Conservation (phyloP, 495 filamentous ascomycete genomes). For the Chlorociboria aeruginascens region DNA sequence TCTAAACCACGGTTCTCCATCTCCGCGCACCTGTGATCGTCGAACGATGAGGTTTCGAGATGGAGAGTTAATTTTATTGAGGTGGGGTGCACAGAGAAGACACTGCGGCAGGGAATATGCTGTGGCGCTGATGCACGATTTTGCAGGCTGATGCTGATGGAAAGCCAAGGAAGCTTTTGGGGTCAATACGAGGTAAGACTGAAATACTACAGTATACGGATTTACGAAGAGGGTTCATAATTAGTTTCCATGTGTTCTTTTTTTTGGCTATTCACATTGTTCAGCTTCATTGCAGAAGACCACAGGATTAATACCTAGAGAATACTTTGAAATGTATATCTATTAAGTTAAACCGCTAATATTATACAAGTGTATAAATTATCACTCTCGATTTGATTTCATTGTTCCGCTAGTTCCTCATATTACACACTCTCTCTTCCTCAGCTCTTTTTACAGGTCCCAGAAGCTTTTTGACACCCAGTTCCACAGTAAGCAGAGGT, state of each 20-base stretch:
- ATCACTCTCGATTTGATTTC: no score
- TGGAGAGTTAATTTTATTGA: neutral
- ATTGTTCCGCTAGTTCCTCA: no score
- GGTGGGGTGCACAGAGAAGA: neutral
- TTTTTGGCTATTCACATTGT: no score
- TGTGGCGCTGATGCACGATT: neutral
- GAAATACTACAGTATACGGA: neutral
- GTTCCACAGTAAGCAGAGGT: conserved; percentile 4
- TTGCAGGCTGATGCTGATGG: neutral
- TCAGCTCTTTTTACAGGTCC: neutral
- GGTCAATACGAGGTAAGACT: neutral
- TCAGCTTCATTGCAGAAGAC: no score
- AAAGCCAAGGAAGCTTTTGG: no score
- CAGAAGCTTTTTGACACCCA: conserved; percentile 9
- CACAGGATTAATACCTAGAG: no score
- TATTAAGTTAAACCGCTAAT: no score
- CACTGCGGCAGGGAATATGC: neutral
- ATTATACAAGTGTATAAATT: no score
- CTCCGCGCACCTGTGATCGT: conserved; percentile 5
- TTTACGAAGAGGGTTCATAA: neutral
- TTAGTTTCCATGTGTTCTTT: neutral
- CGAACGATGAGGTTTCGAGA: neutral
- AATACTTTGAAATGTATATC: no score
- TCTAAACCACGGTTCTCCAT: conserved; percentile 33
- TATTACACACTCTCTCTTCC: no score